Evolutionary conservation across 176 grass and related monocot genomes (phyloP), one percentile per base, ranked within the genome.

Genomic region (Dactylis glomerata): DNA sequence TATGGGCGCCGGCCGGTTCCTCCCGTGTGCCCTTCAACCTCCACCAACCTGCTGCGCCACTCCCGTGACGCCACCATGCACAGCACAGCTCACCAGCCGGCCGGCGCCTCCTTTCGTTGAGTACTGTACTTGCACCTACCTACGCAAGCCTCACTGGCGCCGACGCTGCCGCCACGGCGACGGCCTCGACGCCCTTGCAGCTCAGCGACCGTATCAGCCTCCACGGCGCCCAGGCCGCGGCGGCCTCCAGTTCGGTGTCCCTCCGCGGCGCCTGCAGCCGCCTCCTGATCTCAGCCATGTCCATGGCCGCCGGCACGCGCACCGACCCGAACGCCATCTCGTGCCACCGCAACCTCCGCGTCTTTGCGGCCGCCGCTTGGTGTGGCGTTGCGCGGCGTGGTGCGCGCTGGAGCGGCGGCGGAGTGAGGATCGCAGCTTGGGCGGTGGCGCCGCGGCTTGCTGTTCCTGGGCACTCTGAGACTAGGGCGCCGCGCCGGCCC

Each of bases 141-240:
- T 92, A 95, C 26, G 84, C 32, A 30, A 95, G 61, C 69, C 85
- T 90, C 75, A 88, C 81, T 10, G 93, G 91, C 62, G 86, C 81
- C 33, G 89, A 54, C 19, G 86, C 77, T 45, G 86, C 88, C 5
- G 42, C 81, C 47, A 87, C 85, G 31, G 82, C 87, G n/a, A 87
- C 89, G 77, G 83, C 90, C 84, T 91, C 94, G 28, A 96, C 32
- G 67, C 89, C 94, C 62, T 78, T 86, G 87, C 94, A 97, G 85
- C 91, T 97, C 9, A 97, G 82, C 5, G 89, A 93, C 41, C 91
- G 73, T 23, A 97, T 80, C 82, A 97, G 57, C 61, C 68, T 88
- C 94, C 91, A 97, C 8, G 91, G 85, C 71, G 76, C 79, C 34
- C 87, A 87, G 57, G 50, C 80, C 9, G 47, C 68, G 12, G 40